Evolutionary conservation across 805 yeast species (phyloP), one percentile per base, ranked within the genome.

Genomic region (Spathaspora girioi): DNA sequence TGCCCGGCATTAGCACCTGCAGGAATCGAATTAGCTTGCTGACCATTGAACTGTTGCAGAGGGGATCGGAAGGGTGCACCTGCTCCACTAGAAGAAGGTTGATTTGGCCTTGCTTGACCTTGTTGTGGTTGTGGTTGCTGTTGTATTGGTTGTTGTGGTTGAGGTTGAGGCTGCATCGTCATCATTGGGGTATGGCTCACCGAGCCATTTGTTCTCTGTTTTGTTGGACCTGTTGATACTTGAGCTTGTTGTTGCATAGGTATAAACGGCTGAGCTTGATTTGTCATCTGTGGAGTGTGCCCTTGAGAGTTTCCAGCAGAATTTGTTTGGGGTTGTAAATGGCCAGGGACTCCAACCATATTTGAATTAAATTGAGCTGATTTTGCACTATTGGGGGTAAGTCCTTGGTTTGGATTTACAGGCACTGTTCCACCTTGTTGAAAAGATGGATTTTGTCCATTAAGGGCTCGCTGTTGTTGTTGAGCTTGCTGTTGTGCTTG

Each of bases 221-320:
- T 19, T 20, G 11, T 42, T 27, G 48, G 40, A 11, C 9, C 35
- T 31, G 35, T 31, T 11, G 35, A 14, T 31, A 31, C n/a, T 15
- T 35, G 40, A 35, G 18, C 40, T 42, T 57, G 62, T 11, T 55
- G 47, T 26, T 47, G 44, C 38, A 50, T 55, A 19, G 51, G 32
- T 32, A 45, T 14, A 43, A 43, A 47, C 6, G 64, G 67, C 48
- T 59, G 67, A 6, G 64, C 51, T 47, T 57, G 66, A 45, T 55
- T 59, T 5, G 58, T 59, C 62, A 67, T 60, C 43, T 65, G 71
- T 1, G 71, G 71, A 1, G 71, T 68, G 40, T 62, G 69, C 5
- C 60, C 62, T 31, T 61, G 65, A 6, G 70, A 60, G 23, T 56
- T 58, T n/a, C 40, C 40, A 35, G 18, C 40, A 14, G 40, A 35